These are phyloP conservation scores for Aspergillus spinulosporus DNA, from an alignment of 2,329 filamentous ascomycete genomes.

Conservation along the genomic window DNA sequence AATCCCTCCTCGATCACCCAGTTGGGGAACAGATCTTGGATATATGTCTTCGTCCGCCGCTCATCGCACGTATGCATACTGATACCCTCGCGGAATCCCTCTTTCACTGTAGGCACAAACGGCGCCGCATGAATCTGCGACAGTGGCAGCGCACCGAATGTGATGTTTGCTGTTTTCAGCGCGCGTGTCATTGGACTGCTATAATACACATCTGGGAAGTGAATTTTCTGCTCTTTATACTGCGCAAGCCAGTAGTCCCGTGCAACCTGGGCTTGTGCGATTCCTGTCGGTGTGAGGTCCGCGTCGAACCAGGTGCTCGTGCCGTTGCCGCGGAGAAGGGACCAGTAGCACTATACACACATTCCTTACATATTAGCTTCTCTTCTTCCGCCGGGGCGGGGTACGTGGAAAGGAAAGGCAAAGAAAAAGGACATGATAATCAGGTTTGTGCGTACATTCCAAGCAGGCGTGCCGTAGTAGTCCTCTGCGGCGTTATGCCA, in stretches of 20 bases:
- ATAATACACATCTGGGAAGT: constrained; percentile 56
- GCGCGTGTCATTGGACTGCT: constrained; percentile 58
- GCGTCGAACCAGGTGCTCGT: constrained; percentile 59
- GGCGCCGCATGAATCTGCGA: constrained; percentile 26
- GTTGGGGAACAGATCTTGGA: constrained; percentile 50
- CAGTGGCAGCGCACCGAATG: constrained; percentile 50
- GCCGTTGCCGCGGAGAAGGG: constrained; percentile 56
- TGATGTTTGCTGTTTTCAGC: constrained; percentile 56
- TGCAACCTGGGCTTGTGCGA: constrained; percentile 50
- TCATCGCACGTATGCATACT: constrained; percentile 63
- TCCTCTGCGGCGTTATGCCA: constrained; percentile 61
- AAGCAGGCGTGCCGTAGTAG: constrained; percentile 59
- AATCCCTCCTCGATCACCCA: constrained; percentile 56
- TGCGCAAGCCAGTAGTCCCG: constrained; percentile 52
- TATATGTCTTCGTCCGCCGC: constrained; percentile 50
- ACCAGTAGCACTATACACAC: constrained; percentile 56
- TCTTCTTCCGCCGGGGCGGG: background rate
- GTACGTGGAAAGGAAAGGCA: background rate
- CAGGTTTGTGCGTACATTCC: constrained; percentile 51
- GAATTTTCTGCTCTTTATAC: constrained; percentile 49
- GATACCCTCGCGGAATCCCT: constrained; percentile 58
- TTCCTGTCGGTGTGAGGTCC: constrained; percentile 53
- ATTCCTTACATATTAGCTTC: background rate
- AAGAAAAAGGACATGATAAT: background rate
- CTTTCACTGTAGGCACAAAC: constrained; percentile 58